These are phyloP conservation scores for Salvia rosmarinus DNA, from an alignment of 257 asterid species.

Conservation along the genomic window DNA sequence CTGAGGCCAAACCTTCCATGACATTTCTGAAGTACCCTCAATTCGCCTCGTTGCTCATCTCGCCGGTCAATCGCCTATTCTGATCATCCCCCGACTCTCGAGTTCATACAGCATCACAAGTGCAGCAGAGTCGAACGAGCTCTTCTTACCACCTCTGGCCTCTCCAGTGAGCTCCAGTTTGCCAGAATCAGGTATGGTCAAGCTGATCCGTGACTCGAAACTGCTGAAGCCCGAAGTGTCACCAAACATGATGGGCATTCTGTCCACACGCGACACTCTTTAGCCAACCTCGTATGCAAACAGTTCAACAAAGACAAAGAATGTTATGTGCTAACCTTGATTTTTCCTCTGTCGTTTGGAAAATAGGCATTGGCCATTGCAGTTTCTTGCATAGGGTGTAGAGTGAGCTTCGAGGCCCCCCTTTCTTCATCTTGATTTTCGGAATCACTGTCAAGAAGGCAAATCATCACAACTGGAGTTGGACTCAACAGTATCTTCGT, in stretches of 20 bases:
- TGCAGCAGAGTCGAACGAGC: constrained; percentile 90
- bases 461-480: constrained; percentile 12
- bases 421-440: constrained; percentile 72
- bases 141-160: constrained; percentile 77
- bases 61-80: constrained; percentile 37
- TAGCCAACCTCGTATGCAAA: constrained; percentile 2
- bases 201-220: constrained; percentile 66
- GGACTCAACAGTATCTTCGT: neutral
- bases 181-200: constrained; percentile 69
- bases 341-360: constrained; percentile 58
- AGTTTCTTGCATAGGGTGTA: constrained; percentile 67
- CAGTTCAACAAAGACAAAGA: too few relatives aligned
- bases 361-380: constrained; percentile 88
- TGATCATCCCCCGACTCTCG: constrained; percentile 56
- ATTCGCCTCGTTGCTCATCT: neutral
- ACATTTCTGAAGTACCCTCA: neutral
- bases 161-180: constrained; percentile 65
- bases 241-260: constrained; percentile 59
- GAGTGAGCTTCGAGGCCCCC: constrained; percentile 82
- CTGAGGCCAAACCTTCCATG: neutral
- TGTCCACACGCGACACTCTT: constrained; percentile 30
- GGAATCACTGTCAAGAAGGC: constrained; percentile 56
- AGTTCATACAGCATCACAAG: constrained; percentile 68
- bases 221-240: constrained; percentile 57
- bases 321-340: constrained; percentile 57